phyloP scores from a whole-genome alignment of 2,329 filamentous ascomycete species.

The Sordariomycetes sp. region DNA sequence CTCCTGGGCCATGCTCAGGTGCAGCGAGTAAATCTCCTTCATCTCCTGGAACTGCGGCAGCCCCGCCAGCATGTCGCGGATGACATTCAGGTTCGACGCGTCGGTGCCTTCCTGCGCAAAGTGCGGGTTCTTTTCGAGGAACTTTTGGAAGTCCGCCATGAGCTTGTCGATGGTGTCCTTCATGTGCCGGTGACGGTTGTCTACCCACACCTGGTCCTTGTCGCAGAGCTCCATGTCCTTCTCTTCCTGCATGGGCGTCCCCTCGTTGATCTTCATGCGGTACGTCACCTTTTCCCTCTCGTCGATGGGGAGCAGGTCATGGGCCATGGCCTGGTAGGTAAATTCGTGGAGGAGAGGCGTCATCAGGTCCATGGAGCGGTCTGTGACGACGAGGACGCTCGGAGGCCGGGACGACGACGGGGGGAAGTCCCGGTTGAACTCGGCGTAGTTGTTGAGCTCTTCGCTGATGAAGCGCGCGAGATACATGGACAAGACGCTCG shows the following conservation, averaged over 20 bases:
- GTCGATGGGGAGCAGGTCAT: constrained; percentile 79
- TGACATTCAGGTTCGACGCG: constrained; percentile 70
- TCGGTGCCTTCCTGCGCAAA: constrained; percentile 65
- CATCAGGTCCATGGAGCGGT: constrained; percentile 84
- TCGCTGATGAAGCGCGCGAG: constrained; percentile 85
- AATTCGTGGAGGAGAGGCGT: constrained; percentile 89
- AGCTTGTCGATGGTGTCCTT: constrained; percentile 93
- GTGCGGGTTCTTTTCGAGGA: constrained; percentile 81
- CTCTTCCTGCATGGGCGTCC: constrained; percentile 53
- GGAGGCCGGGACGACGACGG: constrained; percentile 66
- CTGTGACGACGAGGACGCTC: constrained; percentile 73
- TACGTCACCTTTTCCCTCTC: constrained; percentile 85
- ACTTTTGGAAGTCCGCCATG: constrained; percentile 84
- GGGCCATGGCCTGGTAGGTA: constrained; percentile 96
- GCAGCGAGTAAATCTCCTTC: constrained; percentile 88
- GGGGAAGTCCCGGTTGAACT: constrained; percentile 75
- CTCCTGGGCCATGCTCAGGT: constrained; percentile 92
- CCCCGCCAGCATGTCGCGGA: constrained; percentile 94
- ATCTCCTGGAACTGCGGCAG: constrained; percentile 89
- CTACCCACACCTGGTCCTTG: constrained; percentile 88
- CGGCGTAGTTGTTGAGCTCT: constrained; percentile 78
- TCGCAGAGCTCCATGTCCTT: constrained; percentile 89
- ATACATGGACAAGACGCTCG: constrained; percentile 73
- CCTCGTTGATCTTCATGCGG: constrained; percentile 66
- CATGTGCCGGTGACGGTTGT: constrained; percentile 92